A percentile compares a stretch with the other conserved stretches of the same genome.
Evolutionary conservation across 1,284 basidiomycete genomes (phyloP).

Genomic region (Fomitopsis betulina): DNA sequence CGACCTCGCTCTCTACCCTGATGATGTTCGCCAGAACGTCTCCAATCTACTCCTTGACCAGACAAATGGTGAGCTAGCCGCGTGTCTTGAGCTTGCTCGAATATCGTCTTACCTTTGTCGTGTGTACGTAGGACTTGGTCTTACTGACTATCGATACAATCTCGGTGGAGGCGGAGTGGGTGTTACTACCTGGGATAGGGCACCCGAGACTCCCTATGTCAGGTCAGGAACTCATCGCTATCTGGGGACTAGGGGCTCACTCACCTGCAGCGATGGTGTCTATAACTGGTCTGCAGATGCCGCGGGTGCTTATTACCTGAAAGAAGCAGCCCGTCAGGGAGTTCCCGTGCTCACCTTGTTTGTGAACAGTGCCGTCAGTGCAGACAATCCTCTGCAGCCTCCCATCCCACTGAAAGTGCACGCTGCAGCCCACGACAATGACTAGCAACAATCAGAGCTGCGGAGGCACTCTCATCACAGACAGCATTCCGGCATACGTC

Average conservation of each 20-base stretch:
- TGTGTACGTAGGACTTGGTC: constrained; percentile 28
- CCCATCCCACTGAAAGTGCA: not conserved
- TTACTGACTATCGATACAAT: constrained; percentile 41
- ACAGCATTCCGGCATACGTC: constrained; percentile 21
- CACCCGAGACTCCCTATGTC: constrained; percentile 14
- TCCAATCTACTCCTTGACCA: constrained; percentile 32
- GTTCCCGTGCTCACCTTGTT: constrained; percentile 25
- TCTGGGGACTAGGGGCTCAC: not conserved
- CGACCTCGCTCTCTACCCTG: constrained; percentile 38
- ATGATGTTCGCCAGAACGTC: constrained; percentile 33
- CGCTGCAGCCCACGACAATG: constrained; percentile 15
- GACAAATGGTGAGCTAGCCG: not conserved
- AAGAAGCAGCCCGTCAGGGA: constrained; percentile 19
- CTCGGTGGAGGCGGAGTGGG: constrained; percentile 38
- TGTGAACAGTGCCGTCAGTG: constrained; percentile 21
- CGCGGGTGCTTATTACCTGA: constrained; percentile 36
- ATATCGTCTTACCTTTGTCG: not conserved
- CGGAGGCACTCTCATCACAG: constrained; percentile 21
- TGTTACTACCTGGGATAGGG: constrained; percentile 27
- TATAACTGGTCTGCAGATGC: constrained; percentile 38
- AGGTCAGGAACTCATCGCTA: not conserved
- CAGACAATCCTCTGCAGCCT: too few relatives aligned
- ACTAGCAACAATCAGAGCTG: constrained; percentile 23
- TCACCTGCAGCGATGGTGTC: constrained; percentile 19
- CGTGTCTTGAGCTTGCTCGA: not conserved